phyloP scores from a whole-genome alignment of 768 basidiomycete genomes.

The Boletus patriciae region DNA sequence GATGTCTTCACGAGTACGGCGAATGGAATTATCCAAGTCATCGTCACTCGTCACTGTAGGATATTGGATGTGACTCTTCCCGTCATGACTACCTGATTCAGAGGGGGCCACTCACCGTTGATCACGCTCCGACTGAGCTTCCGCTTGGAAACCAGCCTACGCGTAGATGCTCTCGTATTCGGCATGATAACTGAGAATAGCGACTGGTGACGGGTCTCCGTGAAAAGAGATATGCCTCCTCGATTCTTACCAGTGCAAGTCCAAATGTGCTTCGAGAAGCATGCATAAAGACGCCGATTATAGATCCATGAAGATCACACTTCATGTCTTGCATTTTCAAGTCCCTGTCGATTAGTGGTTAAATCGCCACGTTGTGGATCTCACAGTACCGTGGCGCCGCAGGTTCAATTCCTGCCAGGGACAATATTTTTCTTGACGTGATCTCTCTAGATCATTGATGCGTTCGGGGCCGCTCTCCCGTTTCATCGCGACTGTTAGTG shows the following conservation, averaged over 20 bases:
- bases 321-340: background rate
- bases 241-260: background rate
- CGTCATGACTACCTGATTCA: no score
- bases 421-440: constrained; percentile 21
- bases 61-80: background rate
- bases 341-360: constrained; percentile 46
- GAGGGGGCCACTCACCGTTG: background rate
- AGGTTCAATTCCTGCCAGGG: constrained; percentile 39
- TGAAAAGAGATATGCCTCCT: background rate
- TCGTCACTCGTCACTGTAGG: constrained; percentile 7
- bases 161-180: constrained; percentile 13
- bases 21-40: background rate
- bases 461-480: no score
- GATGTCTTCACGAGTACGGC: background rate
- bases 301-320: background rate
- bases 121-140: background rate
- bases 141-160: background rate
- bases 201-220: background rate
- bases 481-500: background rate
- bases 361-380: constrained; percentile 43
- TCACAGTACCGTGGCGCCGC: constrained; percentile 38
- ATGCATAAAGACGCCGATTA: no score
- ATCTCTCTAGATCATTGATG: no score
- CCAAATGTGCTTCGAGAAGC: background rate
- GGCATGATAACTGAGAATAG: constrained; percentile 4